These are phyloP conservation scores for Mycena sp. DNA, from an alignment of 1,284 basidiomycete genomes.

Conservation along the genomic window DNA sequence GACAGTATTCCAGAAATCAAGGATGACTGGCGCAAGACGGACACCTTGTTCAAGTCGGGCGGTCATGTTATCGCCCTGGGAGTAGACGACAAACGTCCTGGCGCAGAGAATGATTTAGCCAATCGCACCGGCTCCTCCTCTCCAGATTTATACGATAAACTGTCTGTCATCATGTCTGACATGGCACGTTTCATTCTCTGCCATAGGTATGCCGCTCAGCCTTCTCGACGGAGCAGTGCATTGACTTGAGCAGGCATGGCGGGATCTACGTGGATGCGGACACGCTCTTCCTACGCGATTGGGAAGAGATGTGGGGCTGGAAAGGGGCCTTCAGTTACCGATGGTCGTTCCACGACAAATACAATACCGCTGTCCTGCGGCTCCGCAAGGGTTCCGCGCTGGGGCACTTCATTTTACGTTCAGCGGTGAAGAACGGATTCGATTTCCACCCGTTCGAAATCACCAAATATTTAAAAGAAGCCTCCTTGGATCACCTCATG, in stretches of 20 bases:
- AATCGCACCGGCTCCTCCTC: conserved; percentile 81
- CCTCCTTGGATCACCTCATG: conserved; percentile 74
- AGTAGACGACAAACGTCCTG: conserved; percentile 25
- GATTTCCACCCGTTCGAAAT: conserved; percentile 92
- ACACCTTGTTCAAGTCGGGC: conserved; percentile 80
- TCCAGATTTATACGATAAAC: conserved; percentile 76
- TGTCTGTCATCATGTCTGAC: conserved; percentile 87
- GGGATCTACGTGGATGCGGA: conserved; percentile 91
- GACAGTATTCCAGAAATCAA: conserved; percentile 82
- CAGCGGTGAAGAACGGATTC: conserved; percentile 82
- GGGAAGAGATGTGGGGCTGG: conserved; percentile 92
- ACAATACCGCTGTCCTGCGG: conserved; percentile 90
- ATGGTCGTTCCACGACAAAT: conserved; percentile 65
- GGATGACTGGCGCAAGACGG: conserved; percentile 77
- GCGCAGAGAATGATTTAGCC: conserved; percentile 59
- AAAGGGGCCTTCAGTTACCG: conserved; percentile 88
- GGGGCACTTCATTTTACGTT: conserved; percentile 86
- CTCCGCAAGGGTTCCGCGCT: conserved; percentile 85
- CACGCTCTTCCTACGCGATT: conserved; percentile 87
- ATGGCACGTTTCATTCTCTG: conserved; percentile 89
- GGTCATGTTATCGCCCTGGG: conserved; percentile 65
- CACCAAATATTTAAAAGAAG: conserved; percentile 82
- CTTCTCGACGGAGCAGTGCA: too few relatives aligned
- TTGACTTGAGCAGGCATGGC: conserved; percentile 64
- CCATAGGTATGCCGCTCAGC: conserved; percentile 56